Evolutionary conservation across 495 filamentous ascomycete species (phyloP).

Genomic region (Neurospora sp.): DNA sequence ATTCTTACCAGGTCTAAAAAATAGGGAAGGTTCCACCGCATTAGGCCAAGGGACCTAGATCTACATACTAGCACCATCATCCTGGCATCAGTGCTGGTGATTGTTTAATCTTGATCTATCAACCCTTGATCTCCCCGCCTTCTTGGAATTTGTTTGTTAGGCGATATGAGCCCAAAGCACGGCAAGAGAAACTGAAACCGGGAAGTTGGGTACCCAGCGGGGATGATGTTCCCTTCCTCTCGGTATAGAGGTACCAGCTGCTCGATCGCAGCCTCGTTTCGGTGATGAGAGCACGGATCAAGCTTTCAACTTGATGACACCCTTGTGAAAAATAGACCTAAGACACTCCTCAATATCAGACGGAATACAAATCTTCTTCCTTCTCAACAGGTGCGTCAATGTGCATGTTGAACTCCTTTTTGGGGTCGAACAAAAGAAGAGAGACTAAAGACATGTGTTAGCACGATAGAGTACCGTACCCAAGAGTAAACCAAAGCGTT

Average conservation of each 20-base stretch:
- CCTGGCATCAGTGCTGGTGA: background rate
- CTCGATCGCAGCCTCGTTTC: background rate
- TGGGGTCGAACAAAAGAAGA: constrained; percentile 8
- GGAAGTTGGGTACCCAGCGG: background rate
- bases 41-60: no score
- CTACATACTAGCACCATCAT: no score
- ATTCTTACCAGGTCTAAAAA: no score
- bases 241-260: background rate
- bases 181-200: background rate
- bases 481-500: background rate
- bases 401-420: constrained; percentile 16
- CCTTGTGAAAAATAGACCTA: background rate
- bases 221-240: background rate
- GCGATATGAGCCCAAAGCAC: background rate
- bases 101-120: background rate
- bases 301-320: background rate
- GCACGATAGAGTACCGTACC: background rate
- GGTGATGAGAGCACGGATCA: background rate
- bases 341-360: background rate
- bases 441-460: background rate
- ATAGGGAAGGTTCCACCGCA: no score
- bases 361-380: constrained; percentile 14
- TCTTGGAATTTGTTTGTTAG: background rate
- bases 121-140: background rate
- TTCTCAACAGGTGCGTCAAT: constrained; percentile 17